phyloP scores from a whole-genome alignment of 352 stramenopile species.

The Pythium dissimile region DNA sequence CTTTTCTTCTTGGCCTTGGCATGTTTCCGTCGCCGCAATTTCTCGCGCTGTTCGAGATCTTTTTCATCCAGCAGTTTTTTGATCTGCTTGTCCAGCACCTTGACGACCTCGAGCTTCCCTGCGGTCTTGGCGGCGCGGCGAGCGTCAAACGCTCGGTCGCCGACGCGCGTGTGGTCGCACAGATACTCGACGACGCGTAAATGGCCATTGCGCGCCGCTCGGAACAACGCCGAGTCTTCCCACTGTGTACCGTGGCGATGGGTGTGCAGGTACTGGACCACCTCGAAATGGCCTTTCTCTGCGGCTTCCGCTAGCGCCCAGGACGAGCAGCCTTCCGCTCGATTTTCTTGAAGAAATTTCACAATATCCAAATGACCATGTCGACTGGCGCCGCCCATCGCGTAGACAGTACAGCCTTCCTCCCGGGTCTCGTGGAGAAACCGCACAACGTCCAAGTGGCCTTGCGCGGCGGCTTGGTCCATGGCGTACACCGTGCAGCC shows the following conservation, averaged over 20 bases:
- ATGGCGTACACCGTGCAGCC: constrained; percentile 21
- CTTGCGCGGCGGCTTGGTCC: constrained; percentile 16
- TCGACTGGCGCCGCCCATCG: constrained; percentile 16
- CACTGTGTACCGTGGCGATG: constrained; percentile 9
- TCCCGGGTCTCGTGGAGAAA: constrained; percentile 18
- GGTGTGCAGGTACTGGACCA: constrained; percentile 17
- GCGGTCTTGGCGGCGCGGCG: constrained; percentile 17
- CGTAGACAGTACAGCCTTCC: constrained; percentile 24
- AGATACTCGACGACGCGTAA: constrained; percentile 24
- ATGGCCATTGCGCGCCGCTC: constrained; percentile 21
- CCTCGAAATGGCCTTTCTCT: constrained; percentile 15
- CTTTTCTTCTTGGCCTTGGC: constrained; percentile 23
- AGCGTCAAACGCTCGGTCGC: constrained; percentile 21
- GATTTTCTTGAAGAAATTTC: constrained; percentile 21
- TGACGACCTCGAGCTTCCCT: constrained; percentile 1
- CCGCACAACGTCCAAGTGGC: constrained; percentile 17
- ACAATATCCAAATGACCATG: constrained; percentile 17
- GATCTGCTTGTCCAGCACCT: constrained; percentile 17
- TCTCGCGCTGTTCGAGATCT: constrained; percentile 16
- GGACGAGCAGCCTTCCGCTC: constrained; percentile 15
- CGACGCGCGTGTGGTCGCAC: constrained; percentile 10
- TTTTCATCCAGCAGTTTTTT: constrained; percentile 13
- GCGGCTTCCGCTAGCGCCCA: constrained; percentile 17
- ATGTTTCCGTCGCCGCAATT: constrained; percentile 19
- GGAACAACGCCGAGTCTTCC: constrained; percentile 24